A percentile compares a stretch with the other conserved stretches of the same genome.
phyloP scores from a whole-genome alignment of 345 rosid genomes.

The Pistacia vera region DNA sequence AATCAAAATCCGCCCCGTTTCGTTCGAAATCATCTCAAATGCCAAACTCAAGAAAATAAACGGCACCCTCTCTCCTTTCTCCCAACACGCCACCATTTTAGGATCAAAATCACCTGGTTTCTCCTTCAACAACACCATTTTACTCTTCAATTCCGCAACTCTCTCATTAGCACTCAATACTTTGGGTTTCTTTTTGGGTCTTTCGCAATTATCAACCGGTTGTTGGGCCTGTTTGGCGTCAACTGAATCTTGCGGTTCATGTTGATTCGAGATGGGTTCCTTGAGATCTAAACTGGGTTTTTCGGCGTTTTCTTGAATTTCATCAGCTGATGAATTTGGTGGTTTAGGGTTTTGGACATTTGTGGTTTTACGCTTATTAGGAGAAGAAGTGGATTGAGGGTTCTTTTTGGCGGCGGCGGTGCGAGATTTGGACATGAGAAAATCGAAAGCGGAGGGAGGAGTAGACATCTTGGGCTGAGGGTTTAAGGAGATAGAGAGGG shows the following conservation, averaged over 20 bases:
- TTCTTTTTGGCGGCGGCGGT: slow-evolving; percentile 59
- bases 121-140: slow-evolving; percentile 62
- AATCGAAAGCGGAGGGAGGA: slow-evolving; percentile 81
- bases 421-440: slow-evolving; percentile 83
- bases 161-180: slow-evolving; percentile 11
- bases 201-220: background rate
- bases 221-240: background rate
- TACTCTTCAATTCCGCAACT: slow-evolving; percentile 53
- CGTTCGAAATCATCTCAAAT: slow-evolving; percentile 70
- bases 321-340: background rate
- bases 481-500: slow-evolving; percentile 10
- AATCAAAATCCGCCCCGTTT: slow-evolving; percentile 74
- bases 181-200: slow-evolving; percentile 7
- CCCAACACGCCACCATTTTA: slow-evolving; percentile 58
- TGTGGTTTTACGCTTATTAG: slow-evolving; percentile 48
- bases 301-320: background rate
- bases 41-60: slow-evolving; percentile 70
- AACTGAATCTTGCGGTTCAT: slow-evolving; percentile 21
- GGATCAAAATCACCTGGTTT: slow-evolving; percentile 69
- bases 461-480: slow-evolving; percentile 41
- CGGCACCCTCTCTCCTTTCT: slow-evolving; percentile 75
- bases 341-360: slow-evolving; percentile 29
- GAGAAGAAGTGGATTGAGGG: slow-evolving; percentile 28
- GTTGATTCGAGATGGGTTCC: slow-evolving; percentile 23
- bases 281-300: slow-evolving; percentile 28